Evolutionary conservation across 78 protist species (phyloP), one percentile per base, ranked within the genome.

Genomic region (Dictyostelium firmibasis): DNA sequence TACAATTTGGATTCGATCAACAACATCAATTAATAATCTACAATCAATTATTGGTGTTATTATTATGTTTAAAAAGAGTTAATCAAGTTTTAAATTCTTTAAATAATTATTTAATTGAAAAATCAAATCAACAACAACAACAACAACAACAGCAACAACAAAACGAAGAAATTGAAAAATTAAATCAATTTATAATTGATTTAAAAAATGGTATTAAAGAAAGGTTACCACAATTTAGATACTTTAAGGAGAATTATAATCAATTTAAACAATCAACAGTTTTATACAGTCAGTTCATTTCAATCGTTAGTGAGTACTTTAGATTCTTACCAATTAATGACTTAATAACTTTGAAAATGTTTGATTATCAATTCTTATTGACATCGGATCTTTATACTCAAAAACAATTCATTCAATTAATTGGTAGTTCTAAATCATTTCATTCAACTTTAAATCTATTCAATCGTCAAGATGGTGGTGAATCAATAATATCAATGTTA

Each of bases 61-160:
- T 31, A 57, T n/a, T 89, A 29, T 89, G 87, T 69, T 35, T 89
- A 57, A 83, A 84, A 64, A 83, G 94, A 79, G 67, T 89, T 13
- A 89, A 89, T 69, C n/a, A 85, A 11, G 87, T 89, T 14, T 16
- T 89, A 20, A 14, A 23, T 20, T 85, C 72, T 8, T n/a, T 89
- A 57, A 31, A 76, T 16, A 70, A 64, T 8, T 82, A 57, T 57
- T 20, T 25, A 9, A 69, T 44, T 25, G 85, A 79, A 38, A 77
- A 77, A 23, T 23, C 43, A 43, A 23, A 29, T 47, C 4, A 60
- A 25, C 4, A 64, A 64, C 9, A 64, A 25, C 9, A n/a, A 62
- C 8, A 25, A 62, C 8, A 62, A 62, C 0, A 25, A 62, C 2
- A 62, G 5, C 0, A 62, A 67, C 0, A 27, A 16, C 64, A 62